These are phyloP conservation scores for Ascodesmis nigricans DNA, from an alignment of 495 filamentous ascomycete species.

Conservation along the genomic window DNA sequence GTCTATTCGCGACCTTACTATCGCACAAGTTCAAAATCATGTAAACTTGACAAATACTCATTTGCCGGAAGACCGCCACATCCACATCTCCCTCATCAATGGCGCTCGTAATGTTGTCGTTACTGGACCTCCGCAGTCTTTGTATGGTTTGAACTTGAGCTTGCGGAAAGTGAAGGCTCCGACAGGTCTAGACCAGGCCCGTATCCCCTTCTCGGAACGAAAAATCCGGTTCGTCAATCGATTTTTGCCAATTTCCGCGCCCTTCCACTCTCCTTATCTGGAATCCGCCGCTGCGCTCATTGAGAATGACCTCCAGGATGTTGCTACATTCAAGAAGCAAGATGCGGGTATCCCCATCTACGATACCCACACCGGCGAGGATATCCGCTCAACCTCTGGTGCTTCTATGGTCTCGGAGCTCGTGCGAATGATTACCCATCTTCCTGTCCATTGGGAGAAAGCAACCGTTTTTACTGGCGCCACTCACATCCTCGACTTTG, in stretches of 20 bases:
- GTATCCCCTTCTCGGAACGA: constrained; percentile 79
- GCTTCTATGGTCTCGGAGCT: constrained; percentile 56
- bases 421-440: constrained; percentile 79
- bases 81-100: constrained; percentile 86
- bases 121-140: constrained; percentile 79
- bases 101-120: constrained; percentile 93
- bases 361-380: constrained; percentile 65
- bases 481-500: constrained; percentile 89
- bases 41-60: constrained; percentile 92
- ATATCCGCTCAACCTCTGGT: constrained; percentile 40
- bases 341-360: constrained; percentile 62
- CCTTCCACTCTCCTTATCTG: constrained; percentile 92
- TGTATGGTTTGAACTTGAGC: constrained; percentile 86
- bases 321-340: constrained; percentile 40
- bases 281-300: constrained; percentile 55
- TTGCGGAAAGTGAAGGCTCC: constrained; percentile 91
- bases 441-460: constrained; percentile 83
- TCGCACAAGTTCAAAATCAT: constrained; percentile 69
- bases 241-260: constrained; percentile 90
- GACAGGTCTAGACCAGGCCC: constrained; percentile 86
- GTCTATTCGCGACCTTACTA: constrained; percentile 78
- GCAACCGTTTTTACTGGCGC: constrained; percentile 72
- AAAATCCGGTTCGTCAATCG: constrained; percentile 93
- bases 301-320: constrained; percentile 62
- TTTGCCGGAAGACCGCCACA: constrained; percentile 74